These are phyloP conservation scores for Apiospora hydei DNA, from an alignment of 2,329 filamentous ascomycete species.

Conservation along the genomic window DNA sequence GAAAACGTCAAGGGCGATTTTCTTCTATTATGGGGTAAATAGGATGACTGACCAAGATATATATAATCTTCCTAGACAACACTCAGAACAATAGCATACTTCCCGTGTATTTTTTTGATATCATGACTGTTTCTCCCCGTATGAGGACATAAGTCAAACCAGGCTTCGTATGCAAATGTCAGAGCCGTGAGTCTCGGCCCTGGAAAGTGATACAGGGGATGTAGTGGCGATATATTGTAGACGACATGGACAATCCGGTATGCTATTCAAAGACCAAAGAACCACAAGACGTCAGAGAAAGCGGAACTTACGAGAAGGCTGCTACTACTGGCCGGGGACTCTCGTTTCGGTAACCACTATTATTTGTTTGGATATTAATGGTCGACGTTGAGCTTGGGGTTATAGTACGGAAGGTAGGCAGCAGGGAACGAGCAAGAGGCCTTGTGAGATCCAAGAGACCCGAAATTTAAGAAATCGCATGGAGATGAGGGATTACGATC, in stretches of 20 bases:
- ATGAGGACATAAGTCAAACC: conserved; percentile 29
- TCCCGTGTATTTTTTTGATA: conserved; percentile 34
- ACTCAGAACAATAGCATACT: conserved; percentile 30
- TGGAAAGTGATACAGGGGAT: conserved; percentile 33
- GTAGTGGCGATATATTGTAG: conserved; percentile 35
- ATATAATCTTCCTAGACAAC: background rate
- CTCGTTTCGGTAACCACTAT: background rate
- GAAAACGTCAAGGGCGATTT: too few species aligned
- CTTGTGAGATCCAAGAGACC: background rate
- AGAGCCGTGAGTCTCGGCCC: conserved; percentile 35
- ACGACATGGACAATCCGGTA: conserved; percentile 29
- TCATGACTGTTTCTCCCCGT: conserved; percentile 30
- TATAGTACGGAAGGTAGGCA: background rate
- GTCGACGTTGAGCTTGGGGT: background rate
- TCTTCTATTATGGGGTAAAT: too few species aligned
- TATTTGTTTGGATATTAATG: background rate
- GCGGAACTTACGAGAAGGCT: background rate
- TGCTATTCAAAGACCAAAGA: background rate
- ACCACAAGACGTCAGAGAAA: background rate
- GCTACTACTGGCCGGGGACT: background rate
- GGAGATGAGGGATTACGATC: background rate
- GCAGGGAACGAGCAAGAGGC: background rate
- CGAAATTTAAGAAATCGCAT: background rate
- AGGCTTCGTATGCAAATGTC: too few species aligned
- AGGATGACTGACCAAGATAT: too few species aligned